Base-by-base conservation (phyloP, 139 green algal genomes). In the Zygnema circumcarinatum region DNA sequence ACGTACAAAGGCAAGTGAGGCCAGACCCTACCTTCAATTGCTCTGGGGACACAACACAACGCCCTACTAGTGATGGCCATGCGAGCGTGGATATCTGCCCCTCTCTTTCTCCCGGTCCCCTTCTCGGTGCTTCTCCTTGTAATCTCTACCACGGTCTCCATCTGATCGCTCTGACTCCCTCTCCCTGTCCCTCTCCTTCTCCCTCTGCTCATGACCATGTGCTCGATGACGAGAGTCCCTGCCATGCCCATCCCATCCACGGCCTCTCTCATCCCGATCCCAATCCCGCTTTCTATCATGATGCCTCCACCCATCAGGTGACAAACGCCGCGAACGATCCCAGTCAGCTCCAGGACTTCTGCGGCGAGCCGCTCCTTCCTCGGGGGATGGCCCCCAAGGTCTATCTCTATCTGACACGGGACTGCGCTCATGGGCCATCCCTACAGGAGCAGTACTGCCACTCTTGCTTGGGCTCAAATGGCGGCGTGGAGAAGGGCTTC, bases 121-220 rank as follows among this genome's bases (percentile, higher is more conserved):
- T 41, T 78, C 39, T 11, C 39, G 3, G 7, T 78, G 7, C 69
- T 56, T 78, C 39, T 56, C 39, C 38, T n/a, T n/a, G 29, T 35
- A 72, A n/a, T n/a, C 38, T 78, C 11, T 47, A 25, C 38, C 69
- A 25, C 36, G 3, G 7, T 41, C 16, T 56, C 69, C 7, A 56
- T 16, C 39, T 78, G 69, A 78, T 78, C 39, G 7, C 36, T 56
- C 69, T 78, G 7, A 25, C 69, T 11, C 69, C 11, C 69, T 78
- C 69, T 3, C 7, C 11, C 16, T 78, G 38, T 78, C 69, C 11
- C 69, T 78, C 69, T 11, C 69, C 11, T 11, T 78, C 69, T 11
- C 69, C 11, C 69, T 78, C 39, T 47, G 3, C 69, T 78, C 69
- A 25, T 16, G 7, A 7, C 16, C 47, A 16, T 7, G 47, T 62